These are phyloP conservation scores for Rostrohypoxylon terebratum DNA, from an alignment of 495 filamentous ascomycete genomes.

Conservation along the genomic window DNA sequence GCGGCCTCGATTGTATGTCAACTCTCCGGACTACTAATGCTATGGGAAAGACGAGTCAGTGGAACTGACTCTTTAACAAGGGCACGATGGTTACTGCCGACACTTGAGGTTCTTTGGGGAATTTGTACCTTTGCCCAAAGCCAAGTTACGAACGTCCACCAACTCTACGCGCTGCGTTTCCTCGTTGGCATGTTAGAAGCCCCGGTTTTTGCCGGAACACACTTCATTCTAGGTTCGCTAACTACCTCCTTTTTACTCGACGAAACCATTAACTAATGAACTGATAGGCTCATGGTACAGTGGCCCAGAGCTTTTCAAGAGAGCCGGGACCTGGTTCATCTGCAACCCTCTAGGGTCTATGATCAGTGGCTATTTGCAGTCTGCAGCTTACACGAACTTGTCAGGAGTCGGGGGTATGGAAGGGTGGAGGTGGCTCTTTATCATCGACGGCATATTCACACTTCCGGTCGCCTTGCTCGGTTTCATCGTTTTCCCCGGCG, in stretches of 20 bases:
- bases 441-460: constrained; percentile 64
- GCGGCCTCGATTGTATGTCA: constrained; percentile 46
- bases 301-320: constrained; percentile 48
- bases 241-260: not conserved
- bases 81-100: constrained; percentile 55
- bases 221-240: constrained; percentile 43
- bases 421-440: constrained; percentile 63
- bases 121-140: constrained; percentile 53
- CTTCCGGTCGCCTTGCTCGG: constrained; percentile 61
- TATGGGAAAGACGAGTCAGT: not conserved
- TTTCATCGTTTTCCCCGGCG: constrained; percentile 61
- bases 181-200: constrained; percentile 64
- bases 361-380: constrained; percentile 59
- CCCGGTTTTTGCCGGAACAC: constrained; percentile 54
- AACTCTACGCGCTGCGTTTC: constrained; percentile 55
- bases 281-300: constrained; percentile 50
- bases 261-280: constrained; percentile 36
- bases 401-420: constrained; percentile 60
- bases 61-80: constrained; percentile 32
- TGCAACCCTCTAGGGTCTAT: constrained; percentile 49
- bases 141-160: constrained; percentile 47
- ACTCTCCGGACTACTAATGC: constrained; percentile 48
- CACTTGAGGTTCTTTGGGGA: constrained; percentile 54
- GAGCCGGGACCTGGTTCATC: constrained; percentile 53
- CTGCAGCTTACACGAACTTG: constrained; percentile 61